Evolutionary conservation across 805 yeast species (phyloP), one percentile per base, ranked within the genome.

Genomic region (Pichia phayaonensis): DNA sequence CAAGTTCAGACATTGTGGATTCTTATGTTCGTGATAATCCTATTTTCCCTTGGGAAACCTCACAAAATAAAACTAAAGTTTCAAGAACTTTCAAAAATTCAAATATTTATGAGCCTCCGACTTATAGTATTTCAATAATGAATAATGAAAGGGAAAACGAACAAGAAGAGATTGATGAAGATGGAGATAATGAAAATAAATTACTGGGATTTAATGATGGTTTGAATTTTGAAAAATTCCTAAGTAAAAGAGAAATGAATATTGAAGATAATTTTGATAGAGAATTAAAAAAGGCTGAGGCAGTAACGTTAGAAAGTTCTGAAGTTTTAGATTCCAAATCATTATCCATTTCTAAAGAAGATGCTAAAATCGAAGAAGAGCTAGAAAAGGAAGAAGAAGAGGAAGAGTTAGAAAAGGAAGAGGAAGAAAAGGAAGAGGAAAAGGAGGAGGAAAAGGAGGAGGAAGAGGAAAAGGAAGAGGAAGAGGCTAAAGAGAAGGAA

Each of bases 21-120:
- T 48, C 47, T 15, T 63, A 63, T 48, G 64, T 61, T 15, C 40
- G 45, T 7, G 45, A 58, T 2, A 62, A 67, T 56, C 69, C 69
- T 1, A 63, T 67, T 23, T 68, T 68, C 61, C 72, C 72, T 27
- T 68, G 71, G 71, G 72, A 68, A 49, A 49, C 24, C n/a, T 34
- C 46, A 12, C 40, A 49, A 10, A 6, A 41, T 12, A 22, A 24
- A 1, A 26, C 41, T 10, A 45, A 41, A 13, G 47, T 57, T 12
- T 49, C 64, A 13, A 48, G 66, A 42, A 50, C 61, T 4, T 62
- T 62, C 41, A 36, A 43, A 16, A 53, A 56, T 45, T 43, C 52
- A 20, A 36, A 51, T 4, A 48, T 46, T 4, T 57, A 39, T 42
- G 44, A 56, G 22, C 59, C 59, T 6, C 59, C 56, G 8, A 8